phyloP scores from a whole-genome alignment of 305 asterid species.

The Plantago coronopus region DNA sequence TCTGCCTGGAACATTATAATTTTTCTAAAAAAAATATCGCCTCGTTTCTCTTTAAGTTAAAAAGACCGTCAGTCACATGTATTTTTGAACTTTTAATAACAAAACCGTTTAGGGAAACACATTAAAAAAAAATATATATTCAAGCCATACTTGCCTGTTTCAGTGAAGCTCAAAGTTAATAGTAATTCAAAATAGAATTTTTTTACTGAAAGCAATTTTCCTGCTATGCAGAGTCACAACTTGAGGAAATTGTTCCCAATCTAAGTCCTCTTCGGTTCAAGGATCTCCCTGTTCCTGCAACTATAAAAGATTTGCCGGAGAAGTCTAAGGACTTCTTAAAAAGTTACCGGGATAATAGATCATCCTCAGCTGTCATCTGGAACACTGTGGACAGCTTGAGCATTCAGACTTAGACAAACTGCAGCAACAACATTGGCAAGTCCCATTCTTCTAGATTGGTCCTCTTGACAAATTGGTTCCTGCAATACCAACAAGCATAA shows the following conservation, averaged over 20 bases:
- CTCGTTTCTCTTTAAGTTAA: no score
- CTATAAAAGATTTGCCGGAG: constrained; percentile 12
- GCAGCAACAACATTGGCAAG: constrained; percentile 12
- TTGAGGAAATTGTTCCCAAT: constrained; percentile 27
- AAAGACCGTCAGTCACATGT: no score
- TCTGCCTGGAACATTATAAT: no score
- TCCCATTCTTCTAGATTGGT: constrained; percentile 40
- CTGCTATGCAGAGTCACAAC: constrained; percentile 30
- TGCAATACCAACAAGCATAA: constrained; percentile 19
- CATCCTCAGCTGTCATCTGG: constrained; percentile 43
- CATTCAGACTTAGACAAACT: constrained; percentile 23
- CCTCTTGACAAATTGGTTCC: constrained; percentile 42
- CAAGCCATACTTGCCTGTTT: no score
- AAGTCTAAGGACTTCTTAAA: constrained; percentile 15
- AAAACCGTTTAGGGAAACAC: no score
- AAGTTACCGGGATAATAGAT: constrained; percentile 14
- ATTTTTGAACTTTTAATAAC: no score
- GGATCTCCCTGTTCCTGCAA: constrained; percentile 28
- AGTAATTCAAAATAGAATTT: no score
- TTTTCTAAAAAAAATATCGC: no score
- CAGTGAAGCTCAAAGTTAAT: no score
- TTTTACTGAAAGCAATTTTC: neutral
- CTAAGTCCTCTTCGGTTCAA: constrained; percentile 38
- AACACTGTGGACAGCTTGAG: constrained; percentile 41
- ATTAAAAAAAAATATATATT: no score